Base-by-base conservation (phyloP, 306 rosid genomes). In the Quillaja saponaria region DNA sequence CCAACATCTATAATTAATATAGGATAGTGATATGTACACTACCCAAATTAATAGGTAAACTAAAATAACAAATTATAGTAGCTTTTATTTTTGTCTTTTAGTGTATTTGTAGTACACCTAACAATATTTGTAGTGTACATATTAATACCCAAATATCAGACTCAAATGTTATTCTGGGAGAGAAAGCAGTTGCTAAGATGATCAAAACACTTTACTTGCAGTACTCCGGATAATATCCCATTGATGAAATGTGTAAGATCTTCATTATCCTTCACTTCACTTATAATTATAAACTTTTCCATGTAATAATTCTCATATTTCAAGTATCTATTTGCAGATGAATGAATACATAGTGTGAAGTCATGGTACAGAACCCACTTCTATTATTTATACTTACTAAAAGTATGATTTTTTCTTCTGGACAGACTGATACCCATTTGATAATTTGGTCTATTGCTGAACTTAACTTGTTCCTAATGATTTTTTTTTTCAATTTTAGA, bases 141-240 rank as follows among this genome's bases (percentile, higher is more conserved):
- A n/a, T n/a, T n/a, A n/a, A n/a, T n/a, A n/a, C n/a, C n/a, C n/a
- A n/a, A n/a, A n/a, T n/a, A n/a, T n/a, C n/a, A n/a, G n/a, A n/a
- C n/a, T n/a, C n/a, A n/a, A n/a, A n/a, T n/a, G n/a, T n/a, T n/a
- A n/a, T n/a, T n/a, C n/a, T n/a, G n/a, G n/a, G n/a, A n/a, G n/a
- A n/a, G n/a, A n/a, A n/a, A n/a, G n/a, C n/a, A n/a, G n/a, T n/a
- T n/a, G n/a, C n/a, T n/a, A n/a, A n/a, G n/a, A n/a, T n/a, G 38
- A 80, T 80, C 64, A 79, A 68, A 58, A 69, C 82, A 31, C 82
- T 89, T 57, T 89, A 82, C 71, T 74, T 92, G 19, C 94, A 88
- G 63, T 92, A 88, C 76, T 89, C 90, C 94, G 1, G 96, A 95
- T 12, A 92, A 92, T 71, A 88, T 89, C 55, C 95, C 88, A 13